Evolutionary conservation across 2,329 filamentous ascomycete genomes (phyloP).

Genomic region (Fusarium veterinarium): DNA sequence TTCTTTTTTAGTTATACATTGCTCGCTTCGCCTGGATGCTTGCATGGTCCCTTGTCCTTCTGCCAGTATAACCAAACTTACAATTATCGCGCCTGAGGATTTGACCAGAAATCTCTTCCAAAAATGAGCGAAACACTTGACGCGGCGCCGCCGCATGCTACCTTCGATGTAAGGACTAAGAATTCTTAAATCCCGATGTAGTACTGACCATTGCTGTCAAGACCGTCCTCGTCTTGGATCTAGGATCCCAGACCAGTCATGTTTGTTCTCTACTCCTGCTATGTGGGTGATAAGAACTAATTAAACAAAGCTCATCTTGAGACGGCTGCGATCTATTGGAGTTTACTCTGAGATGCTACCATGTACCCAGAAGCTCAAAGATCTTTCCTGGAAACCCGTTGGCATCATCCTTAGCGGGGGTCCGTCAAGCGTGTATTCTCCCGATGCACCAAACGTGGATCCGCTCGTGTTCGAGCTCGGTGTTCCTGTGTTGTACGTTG

Average conservation of each 20-base stretch:
- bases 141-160: not conserved
- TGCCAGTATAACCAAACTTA: not conserved
- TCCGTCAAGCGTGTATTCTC: not conserved
- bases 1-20: not conserved
- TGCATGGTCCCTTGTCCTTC: not conserved
- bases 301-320: not conserved
- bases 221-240: not conserved
- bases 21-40: not conserved
- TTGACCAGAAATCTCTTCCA: not conserved
- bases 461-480: not conserved
- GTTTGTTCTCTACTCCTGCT: not conserved
- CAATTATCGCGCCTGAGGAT: not conserved
- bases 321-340: not conserved
- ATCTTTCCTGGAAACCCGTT: not conserved
- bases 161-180: not conserved
- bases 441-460: not conserved
- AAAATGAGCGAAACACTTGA: not conserved
- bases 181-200: not conserved
- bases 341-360: not conserved
- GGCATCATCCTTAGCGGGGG: not conserved
- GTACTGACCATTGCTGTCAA: not conserved
- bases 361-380: constrained; percentile 1
- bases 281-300: not conserved
- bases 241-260: not conserved
- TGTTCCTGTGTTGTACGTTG: not conserved